These are phyloP conservation scores for Trichosporon sp. DNA, from an alignment of 1,284 basidiomycete genomes.

Conservation along the genomic window DNA sequence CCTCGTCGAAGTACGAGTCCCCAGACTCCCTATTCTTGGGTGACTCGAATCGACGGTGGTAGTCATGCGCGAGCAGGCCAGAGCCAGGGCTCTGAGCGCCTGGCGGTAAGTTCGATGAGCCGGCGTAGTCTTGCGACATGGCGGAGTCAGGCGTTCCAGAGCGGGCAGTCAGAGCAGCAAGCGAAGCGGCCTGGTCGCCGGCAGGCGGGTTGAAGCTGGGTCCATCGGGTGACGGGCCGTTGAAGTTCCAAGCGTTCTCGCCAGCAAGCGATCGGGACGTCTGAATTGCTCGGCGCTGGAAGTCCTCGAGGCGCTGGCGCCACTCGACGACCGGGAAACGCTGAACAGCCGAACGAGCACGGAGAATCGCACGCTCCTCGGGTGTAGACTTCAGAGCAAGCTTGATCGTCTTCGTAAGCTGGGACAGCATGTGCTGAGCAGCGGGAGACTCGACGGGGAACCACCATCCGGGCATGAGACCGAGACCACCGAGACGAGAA, in stretches of 20 bases:
- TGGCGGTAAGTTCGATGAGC: constrained; percentile 7
- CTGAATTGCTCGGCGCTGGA: constrained; percentile 76
- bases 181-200: constrained; percentile 30
- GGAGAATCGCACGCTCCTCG: constrained; percentile 81
- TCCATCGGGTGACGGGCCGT: neutral
- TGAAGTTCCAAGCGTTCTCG: constrained; percentile 60
- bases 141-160: neutral
- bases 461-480: constrained; percentile 97
- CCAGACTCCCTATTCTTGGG: constrained; percentile 34
- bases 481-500: constrained; percentile 82
- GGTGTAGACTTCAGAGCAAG: constrained; percentile 82
- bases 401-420: constrained; percentile 87
- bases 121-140: constrained; percentile 26
- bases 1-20: constrained; percentile 3
- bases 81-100: constrained; percentile 2
- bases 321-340: constrained; percentile 94
- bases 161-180: constrained; percentile 15
- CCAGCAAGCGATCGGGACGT: constrained; percentile 65
- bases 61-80: constrained; percentile 15
- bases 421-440: constrained; percentile 88
- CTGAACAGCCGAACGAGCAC: constrained; percentile 84
- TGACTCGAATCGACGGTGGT: constrained; percentile 43
- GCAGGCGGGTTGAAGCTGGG: neutral
- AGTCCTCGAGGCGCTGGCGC: constrained; percentile 89
- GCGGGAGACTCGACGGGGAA: constrained; percentile 89